Conservation (phyloP, 1,284 basidiomycete genomes). For the Amylostereum areolatum region DNA sequence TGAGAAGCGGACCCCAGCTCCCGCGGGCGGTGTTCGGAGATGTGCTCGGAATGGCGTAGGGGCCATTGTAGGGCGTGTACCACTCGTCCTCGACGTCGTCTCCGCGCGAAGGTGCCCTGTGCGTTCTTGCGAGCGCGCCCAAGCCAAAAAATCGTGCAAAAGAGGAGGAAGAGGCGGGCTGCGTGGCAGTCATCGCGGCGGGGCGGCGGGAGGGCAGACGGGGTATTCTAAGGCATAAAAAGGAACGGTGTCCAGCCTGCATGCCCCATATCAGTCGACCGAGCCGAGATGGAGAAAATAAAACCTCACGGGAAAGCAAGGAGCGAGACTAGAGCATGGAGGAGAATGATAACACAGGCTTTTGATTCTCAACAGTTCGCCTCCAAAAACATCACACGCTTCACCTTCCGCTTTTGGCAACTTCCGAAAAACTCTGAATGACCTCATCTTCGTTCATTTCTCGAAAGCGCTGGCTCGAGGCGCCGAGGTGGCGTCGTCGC, state of each 20-base stretch:
- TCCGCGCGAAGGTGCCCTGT: background rate
- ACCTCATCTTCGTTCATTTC: too few species aligned
- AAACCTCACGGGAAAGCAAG: background rate
- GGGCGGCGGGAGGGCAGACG: too few species aligned
- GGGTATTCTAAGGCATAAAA: background rate
- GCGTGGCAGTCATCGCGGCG: background rate
- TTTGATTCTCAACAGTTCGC: background rate
- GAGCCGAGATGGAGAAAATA: background rate
- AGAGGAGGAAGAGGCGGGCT: background rate
- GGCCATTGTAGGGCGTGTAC: slow-evolving; percentile 62
- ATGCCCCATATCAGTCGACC: too few species aligned
- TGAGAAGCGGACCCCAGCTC: slow-evolving; percentile 44
- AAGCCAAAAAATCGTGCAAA: background rate
- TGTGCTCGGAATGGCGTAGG: slow-evolving; percentile 39
- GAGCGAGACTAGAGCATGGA: background rate
- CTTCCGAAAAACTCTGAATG: too few species aligned
- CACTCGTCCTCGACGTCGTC: slow-evolving; percentile 20
- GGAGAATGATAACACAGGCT: background rate
- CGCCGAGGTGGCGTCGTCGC: too few species aligned
- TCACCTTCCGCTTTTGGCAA: background rate
- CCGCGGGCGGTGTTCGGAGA: slow-evolving; percentile 29
- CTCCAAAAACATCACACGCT: background rate
- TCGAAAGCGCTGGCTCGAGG: too few species aligned
- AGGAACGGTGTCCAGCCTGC: too few species aligned
- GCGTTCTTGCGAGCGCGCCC: background rate